Evolutionary conservation across 2,329 filamentous ascomycete species (phyloP).

Genomic region (Fusarium sp.): DNA sequence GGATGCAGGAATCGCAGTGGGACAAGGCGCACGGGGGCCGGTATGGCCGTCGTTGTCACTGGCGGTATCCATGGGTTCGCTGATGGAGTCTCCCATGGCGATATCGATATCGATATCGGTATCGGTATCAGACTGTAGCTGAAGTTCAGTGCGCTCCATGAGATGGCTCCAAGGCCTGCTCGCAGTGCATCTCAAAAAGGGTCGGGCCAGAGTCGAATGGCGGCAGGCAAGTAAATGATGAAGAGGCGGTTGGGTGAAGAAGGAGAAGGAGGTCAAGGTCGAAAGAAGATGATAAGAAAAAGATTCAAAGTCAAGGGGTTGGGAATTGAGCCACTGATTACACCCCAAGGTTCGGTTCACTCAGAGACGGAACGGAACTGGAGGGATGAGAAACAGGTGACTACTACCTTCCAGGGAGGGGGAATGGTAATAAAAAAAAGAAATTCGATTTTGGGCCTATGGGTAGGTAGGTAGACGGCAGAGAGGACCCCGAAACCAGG

Average conservation of each 20-base stretch:
- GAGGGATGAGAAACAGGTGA: slow-evolving; percentile 42
- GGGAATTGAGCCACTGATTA: slow-evolving; percentile 10
- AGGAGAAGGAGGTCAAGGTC: slow-evolving; percentile 2
- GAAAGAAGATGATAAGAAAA: slow-evolving; percentile 7
- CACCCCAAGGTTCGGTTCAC: slow-evolving; percentile 12
- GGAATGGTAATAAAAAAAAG: slow-evolving; percentile 44
- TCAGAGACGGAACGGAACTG: slow-evolving; percentile 12
- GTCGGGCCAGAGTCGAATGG: slow-evolving; percentile 4
- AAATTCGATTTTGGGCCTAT: slow-evolving; percentile 25
- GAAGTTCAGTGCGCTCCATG: slow-evolving; percentile 33
- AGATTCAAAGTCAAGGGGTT: slow-evolving; percentile 20
- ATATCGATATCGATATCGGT: slow-evolving; percentile 39
- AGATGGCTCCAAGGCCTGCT: slow-evolving; percentile 35
- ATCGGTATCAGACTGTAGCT: slow-evolving; percentile 13
- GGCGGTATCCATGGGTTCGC: slow-evolving; percentile 42
- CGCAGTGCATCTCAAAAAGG: slow-evolving; percentile 39
- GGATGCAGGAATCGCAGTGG: slow-evolving; percentile 34
- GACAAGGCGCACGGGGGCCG: slow-evolving; percentile 28
- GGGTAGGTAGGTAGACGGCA: slow-evolving; percentile 10
- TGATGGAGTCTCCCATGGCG: slow-evolving; percentile 39
- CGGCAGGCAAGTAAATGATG: background rate
- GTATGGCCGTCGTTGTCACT: slow-evolving; percentile 39
- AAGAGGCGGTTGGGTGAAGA: background rate
- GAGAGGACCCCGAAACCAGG: slow-evolving; percentile 29
- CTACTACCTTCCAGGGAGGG: slow-evolving; percentile 38